phyloP scores from a whole-genome alignment of 257 asterid species.

The Avicennia marina region DNA sequence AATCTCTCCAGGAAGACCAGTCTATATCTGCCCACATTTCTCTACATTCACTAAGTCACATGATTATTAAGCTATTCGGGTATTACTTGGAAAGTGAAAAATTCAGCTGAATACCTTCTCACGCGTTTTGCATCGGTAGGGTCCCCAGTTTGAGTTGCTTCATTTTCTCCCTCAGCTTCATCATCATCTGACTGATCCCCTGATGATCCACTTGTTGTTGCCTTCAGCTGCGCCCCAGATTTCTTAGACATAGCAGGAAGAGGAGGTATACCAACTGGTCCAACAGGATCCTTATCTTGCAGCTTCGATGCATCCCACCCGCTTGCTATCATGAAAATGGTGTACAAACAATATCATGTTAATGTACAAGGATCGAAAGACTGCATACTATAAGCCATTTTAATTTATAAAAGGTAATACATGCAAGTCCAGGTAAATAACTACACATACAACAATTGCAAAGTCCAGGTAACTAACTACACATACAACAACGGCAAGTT shows the following conservation, averaged over 20 bases:
- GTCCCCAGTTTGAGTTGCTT: slow-evolving; percentile 49
- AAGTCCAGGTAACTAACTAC: no score
- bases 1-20: not conserved
- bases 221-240: slow-evolving; percentile 53
- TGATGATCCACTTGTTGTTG: slow-evolving; percentile 88
- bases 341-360: slow-evolving; percentile 1
- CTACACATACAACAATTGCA: not conserved
- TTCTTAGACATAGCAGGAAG: slow-evolving; percentile 51
- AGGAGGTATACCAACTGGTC: slow-evolving; percentile 47
- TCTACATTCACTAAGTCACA: not conserved
- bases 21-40: not conserved
- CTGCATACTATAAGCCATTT: not conserved
- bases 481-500: no score
- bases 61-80: not conserved
- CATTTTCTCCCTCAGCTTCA: slow-evolving; percentile 82
- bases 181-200: slow-evolving; percentile 89
- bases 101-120: slow-evolving; percentile 70
- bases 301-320: slow-evolving; percentile 41
- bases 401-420: not conserved
- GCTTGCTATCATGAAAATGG: slow-evolving; percentile 31
- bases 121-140: slow-evolving; percentile 78
- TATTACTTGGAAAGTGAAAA: slow-evolving; percentile 12
- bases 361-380: not conserved
- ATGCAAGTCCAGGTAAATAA: not conserved
- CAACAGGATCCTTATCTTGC: slow-evolving; percentile 53